Evolutionary conservation across 2,329 filamentous ascomycete species (phyloP), one percentile per base, ranked within the genome.

Genomic region (Neofusicoccum parvum): DNA sequence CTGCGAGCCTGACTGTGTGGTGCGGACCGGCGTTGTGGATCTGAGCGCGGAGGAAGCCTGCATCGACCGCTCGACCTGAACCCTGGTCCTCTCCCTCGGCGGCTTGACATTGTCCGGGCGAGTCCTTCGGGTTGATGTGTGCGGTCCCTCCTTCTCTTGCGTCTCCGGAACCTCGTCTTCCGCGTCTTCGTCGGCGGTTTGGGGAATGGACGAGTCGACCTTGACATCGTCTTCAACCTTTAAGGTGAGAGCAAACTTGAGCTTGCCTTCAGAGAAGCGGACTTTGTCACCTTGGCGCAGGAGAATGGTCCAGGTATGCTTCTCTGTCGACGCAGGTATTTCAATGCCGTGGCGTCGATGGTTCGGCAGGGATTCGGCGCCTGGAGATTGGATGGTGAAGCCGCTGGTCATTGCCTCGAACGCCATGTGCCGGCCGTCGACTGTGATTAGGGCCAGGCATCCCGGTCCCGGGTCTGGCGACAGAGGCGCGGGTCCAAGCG

Each of bases 41-140:
- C 20, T 20, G 4, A 48, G n/a, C 5, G 20, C 7, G 12, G 32
- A 12, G 20, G 59, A 32, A 20, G 17, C 59, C 15, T 63, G 59
- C 59, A 63, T 63, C n/a, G 59, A 63, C 17, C 51, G 46, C 9
- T 50, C 59, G 9, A 63, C 59, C 37, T 63, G 59, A 12, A 63
- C 36, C 3, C 45, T 12, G 17, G 59, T 32, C 34, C 46, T 41
- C 20, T 17, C 27, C 3, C 17, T 50, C 3, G 11, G 11, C 17
- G 32, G 32, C 58, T 50, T 27, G 27, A 32, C 27, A 32, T 32
- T 32, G 5, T 7, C 27, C 27, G 5, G 5, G 3, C 14, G 20
- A 5, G 23, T 36, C 39, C 54, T 46, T 27, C 54, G 39, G 15
- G 11, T 60, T 5, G n/a, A 7, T 9, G n/a, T n/a, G 11, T 5